phyloP scores from a whole-genome alignment of 2,329 filamentous ascomycete genomes.

The Pyricularia pennisetigena region DNA sequence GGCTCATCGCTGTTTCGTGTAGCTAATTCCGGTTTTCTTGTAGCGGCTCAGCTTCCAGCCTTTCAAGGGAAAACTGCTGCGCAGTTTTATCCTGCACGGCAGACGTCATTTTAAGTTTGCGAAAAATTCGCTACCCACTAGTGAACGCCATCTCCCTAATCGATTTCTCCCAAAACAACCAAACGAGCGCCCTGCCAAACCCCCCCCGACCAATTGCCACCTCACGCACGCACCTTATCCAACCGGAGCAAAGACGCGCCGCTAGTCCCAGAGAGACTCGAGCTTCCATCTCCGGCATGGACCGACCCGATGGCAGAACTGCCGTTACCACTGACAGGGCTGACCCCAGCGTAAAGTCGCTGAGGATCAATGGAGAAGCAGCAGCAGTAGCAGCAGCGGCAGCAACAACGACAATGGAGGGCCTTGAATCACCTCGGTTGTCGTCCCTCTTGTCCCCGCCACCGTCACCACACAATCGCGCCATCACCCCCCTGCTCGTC shows the following conservation, averaged over 20 bases:
- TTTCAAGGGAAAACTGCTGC: background rate
- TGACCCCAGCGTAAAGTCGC: background rate
- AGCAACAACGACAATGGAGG: background rate
- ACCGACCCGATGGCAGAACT: background rate
- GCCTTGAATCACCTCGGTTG: background rate
- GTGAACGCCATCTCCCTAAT: background rate
- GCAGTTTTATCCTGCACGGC: too few species aligned
- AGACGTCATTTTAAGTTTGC: background rate
- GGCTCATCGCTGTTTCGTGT: background rate
- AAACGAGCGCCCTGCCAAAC: background rate
- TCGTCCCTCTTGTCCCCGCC: background rate
- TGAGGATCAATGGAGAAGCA: background rate
- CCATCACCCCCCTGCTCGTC: constrained; percentile 22
- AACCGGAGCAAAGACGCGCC: background rate
- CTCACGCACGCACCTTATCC: background rate
- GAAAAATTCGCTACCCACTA: background rate
- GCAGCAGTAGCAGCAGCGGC: background rate
- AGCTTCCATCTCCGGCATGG: background rate
- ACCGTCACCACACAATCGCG: background rate
- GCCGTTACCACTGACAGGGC: background rate
- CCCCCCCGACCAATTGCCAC: background rate
- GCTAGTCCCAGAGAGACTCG: background rate
- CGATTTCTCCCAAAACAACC: background rate
- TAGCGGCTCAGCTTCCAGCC: background rate
- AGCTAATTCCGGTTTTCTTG: background rate